phyloP scores from a whole-genome alignment of 2,329 filamentous ascomycete genomes.

The Phyllosticta citrichinensis region DNA sequence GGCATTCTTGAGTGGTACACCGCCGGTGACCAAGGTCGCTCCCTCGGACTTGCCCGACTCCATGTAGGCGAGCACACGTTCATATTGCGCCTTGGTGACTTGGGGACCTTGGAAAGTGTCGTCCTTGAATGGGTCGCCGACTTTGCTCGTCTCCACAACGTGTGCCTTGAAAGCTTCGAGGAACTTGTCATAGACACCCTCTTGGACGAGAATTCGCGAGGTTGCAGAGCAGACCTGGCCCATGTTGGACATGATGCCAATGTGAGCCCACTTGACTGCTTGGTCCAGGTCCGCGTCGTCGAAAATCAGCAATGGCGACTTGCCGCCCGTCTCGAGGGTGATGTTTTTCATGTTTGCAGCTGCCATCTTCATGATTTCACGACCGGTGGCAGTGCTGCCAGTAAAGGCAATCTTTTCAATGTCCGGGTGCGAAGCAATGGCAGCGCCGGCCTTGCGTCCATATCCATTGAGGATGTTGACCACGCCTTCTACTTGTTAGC shows the following conservation, averaged over 20 bases:
- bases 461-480: conserved; percentile 47
- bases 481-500: conserved; percentile 35
- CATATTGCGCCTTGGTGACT: conserved; percentile 56
- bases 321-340: conserved; percentile 53
- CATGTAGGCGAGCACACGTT: conserved; percentile 48
- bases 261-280: conserved; percentile 27
- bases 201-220: conserved; percentile 53
- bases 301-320: conserved; percentile 49
- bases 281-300: conserved; percentile 42
- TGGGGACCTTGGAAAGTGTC: conserved; percentile 48
- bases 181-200: conserved; percentile 49
- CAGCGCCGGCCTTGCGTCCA: conserved; percentile 49
- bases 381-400: conserved; percentile 49
- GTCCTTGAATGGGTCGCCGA: conserved; percentile 23
- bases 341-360: conserved; percentile 49
- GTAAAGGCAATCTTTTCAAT: conserved; percentile 56
- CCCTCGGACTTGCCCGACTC: conserved; percentile 45
- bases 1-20: conserved; percentile 26
- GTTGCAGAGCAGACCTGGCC: conserved; percentile 36
- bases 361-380: conserved; percentile 46
- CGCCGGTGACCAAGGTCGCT: conserved; percentile 43
- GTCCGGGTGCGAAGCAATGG: conserved; percentile 47
- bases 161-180: conserved; percentile 36
- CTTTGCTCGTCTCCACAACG: conserved; percentile 31
- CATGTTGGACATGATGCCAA: conserved; percentile 42